Base-by-base conservation (phyloP, 225 moss, liverwort and hornwort species). In the Pseudisothecium myosuroides region DNA sequence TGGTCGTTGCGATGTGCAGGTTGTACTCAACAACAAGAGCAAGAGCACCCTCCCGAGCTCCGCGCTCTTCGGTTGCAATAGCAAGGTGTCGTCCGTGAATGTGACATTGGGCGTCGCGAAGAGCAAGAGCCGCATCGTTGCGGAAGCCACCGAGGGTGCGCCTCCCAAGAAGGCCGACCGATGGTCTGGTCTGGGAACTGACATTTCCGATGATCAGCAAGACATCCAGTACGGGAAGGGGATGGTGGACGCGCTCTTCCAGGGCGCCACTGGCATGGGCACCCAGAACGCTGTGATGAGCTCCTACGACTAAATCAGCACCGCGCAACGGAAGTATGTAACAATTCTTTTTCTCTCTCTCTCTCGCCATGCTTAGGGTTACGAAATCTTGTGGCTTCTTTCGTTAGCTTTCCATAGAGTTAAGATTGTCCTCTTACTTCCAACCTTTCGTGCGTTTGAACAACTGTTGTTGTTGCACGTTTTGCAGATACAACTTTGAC, bases 171-270 rank as follows among this genome's bases (percentile, higher is more conserved):
- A 96, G 11, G 5, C 12, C 11, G 97, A 96, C 91, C 92, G n/a
- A 61, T 96, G 96, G 98, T 29, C 90, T 3, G 95, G 94, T 10
- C 93, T 97, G 31, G 97, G 94, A 21, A 90, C 50, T 1, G 98
- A 98, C 50, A 87, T 27, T 18, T 98, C 98, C 17, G 98, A 97
- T 76, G 97, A 98, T 61, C 98, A 98, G 93, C 98, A 97, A 83
- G 97, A 97, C 55, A 98, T 96, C 37, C 85, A 92, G 85, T 89
- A 91, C 19, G 97, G 98, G 27, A 97, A 93, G 95, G 98, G 98
- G 7, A 34, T 98, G 96, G 96, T 96, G 82, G 98, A 98, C 71
- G 10, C 95, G 15, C 87, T 96, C 50, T 98, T 94, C 76, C 98
- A 98, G 81, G 98, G 96, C 66, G 92, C 91, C 9, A 2, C 3